Evolutionary conservation across 2,329 filamentous ascomycete genomes (phyloP), one percentile per base, ranked within the genome.

Genomic region (Dryadomyces sulphureus): DNA sequence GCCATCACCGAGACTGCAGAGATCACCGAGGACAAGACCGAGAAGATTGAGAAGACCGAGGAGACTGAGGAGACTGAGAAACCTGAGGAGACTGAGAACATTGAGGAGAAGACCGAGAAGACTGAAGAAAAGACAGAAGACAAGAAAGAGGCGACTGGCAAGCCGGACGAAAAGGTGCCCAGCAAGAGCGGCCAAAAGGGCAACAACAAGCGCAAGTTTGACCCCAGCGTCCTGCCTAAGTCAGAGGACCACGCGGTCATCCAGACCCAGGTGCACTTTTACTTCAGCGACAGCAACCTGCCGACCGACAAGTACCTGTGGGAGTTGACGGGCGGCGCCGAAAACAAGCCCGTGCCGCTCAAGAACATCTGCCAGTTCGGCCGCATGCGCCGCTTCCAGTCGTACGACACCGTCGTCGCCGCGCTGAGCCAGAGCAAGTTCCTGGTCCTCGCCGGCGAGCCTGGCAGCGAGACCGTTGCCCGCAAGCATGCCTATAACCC

Each of bases 341-440:
- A 82, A 57, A 94, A 95, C 70, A 82, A 84, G 62, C 75, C 89
- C 38, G 80, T 98, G 34, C 69, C 80, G 20, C 70, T 98, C 54
- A 79, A 80, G 57, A 75, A 80, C 50, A 78, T 98, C 54, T 78
- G 81, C 70, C 79, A 69, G 44, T 98, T 98, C 74, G 90, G 89
- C 68, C 88, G 93, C 62, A 98, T 98, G 93, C 82, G 79, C 54
- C 84, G 81, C 57, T 98, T 96, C 75, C 80, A 92, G 66, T 86
- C 87, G 38, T 89, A 88, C 68, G 79, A 76, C 47, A 81, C 84
- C 47, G 76, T 98, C 38, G 80, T 95, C 50, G 78, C 79, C 45
- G 90, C 92, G 32, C 75, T 96, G 45, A 84, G 82, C 62, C 76
- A 84, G 20, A 92, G 85, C 66, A 71, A 73, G 25, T 65, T 79